Evolutionary conservation across 345 rosid genomes (phyloP).

Genomic region (Salix arbutifolia): DNA sequence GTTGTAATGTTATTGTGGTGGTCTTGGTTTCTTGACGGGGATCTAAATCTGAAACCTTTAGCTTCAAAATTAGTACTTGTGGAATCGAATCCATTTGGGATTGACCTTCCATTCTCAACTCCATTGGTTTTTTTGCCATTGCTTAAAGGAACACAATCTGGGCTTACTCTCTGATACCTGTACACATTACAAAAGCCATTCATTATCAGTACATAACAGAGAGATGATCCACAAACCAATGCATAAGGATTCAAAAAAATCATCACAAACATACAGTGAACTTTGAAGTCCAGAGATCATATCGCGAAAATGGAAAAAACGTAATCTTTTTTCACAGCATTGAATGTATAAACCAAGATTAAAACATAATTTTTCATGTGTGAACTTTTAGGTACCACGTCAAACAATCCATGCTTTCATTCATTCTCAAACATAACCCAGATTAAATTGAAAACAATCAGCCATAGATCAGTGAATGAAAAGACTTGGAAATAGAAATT

Average conservation of each 20-base stretch:
- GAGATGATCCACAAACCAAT: not conserved
- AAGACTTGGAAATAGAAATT: not conserved
- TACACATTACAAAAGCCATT: not conserved
- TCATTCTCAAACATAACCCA: not conserved
- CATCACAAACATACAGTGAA: not conserved
- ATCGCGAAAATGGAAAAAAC: not conserved
- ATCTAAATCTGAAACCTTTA: conserved; percentile 35
- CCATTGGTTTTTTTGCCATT: conserved; percentile 40
- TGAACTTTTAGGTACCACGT: not conserved
- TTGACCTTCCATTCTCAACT: conserved; percentile 16
- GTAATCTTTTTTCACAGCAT: not conserved
- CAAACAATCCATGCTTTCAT: not conserved
- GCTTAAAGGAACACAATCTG: conserved; percentile 45
- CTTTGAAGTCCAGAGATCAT: not conserved
- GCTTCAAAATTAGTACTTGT: conserved; percentile 15
- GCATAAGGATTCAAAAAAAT: not conserved
- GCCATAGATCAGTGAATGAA: not conserved
- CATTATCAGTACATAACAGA: not conserved
- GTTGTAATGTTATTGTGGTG: conserved; percentile 20
- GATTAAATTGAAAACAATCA: not conserved
- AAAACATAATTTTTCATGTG: not conserved
- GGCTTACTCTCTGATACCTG: conserved; percentile 64
- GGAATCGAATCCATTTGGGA: conserved; percentile 11
- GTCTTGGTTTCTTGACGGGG: conserved; percentile 34
- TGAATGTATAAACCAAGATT: not conserved